Evolutionary conservation across 495 filamentous ascomycete species (phyloP).

Genomic region (Penicillium soppii): DNA sequence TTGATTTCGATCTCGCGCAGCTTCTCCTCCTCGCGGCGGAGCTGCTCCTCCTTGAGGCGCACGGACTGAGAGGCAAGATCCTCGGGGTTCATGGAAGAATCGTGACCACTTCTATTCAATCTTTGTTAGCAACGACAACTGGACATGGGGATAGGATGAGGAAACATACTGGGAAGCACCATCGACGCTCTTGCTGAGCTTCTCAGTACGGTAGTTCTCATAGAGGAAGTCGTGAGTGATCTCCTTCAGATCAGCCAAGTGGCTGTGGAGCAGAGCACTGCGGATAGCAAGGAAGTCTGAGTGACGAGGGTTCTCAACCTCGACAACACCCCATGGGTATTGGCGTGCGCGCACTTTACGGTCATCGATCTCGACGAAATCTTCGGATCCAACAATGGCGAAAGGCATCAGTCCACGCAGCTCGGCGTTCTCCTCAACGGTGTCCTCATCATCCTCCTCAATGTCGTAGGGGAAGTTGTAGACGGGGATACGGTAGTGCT

Average conservation of each 20-base stretch:
- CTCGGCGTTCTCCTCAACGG: constrained; percentile 98
- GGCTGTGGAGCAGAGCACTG: constrained; percentile 93
- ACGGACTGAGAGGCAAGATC: constrained; percentile 95
- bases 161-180: constrained; percentile 78
- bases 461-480: constrained; percentile 99
- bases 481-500: constrained; percentile 98
- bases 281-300: constrained; percentile 97
- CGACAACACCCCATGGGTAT: constrained; percentile 98
- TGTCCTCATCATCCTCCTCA: constrained; percentile 99
- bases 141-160: neutral
- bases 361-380: constrained; percentile 88
- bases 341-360: constrained; percentile 90
- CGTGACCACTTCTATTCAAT: constrained; percentile 37
- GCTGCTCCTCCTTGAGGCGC: constrained; percentile 97
- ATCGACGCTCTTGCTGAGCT: constrained; percentile 98
- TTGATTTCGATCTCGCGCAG: constrained; percentile 98
- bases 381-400: constrained; percentile 96
- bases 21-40: constrained; percentile 98
- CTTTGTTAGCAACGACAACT: constrained; percentile 28
- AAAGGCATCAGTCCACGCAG: constrained; percentile 97
- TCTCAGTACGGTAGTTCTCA: constrained; percentile 99
- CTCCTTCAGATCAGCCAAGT: constrained; percentile 96
- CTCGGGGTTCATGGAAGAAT: constrained; percentile 96
- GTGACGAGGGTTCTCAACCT: constrained; percentile 98
- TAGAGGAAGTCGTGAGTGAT: constrained; percentile 99